A percentile compares a stretch with the other conserved stretches of the same genome.
Conservation (phyloP, 2,329 filamentous ascomycete genomes). For the Ampelomyces quisqualis region DNA sequence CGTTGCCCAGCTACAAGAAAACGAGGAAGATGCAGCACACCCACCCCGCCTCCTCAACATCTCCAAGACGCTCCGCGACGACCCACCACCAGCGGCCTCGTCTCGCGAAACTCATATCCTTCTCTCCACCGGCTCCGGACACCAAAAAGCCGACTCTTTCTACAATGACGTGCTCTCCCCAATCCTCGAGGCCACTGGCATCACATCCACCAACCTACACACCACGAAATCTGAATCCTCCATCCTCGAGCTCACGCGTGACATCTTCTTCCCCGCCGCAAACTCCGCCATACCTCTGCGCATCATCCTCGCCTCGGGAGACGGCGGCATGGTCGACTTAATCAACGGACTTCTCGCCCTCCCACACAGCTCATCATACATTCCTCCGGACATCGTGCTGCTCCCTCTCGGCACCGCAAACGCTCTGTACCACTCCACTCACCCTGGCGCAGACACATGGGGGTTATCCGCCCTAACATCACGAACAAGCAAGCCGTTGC, state of each 20-base stretch:
- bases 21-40: conserved; percentile 15
- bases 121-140: conserved; percentile 50
- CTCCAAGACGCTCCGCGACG: conserved; percentile 19
- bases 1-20: conserved; percentile 11
- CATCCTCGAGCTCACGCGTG: conserved; percentile 63
- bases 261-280: conserved; percentile 52
- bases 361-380: conserved; percentile 23
- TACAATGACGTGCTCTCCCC: conserved; percentile 37
- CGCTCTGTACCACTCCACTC: conserved; percentile 51
- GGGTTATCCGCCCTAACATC: conserved; percentile 45
- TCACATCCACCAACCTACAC: conserved; percentile 45
- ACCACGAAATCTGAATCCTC: conserved; percentile 64
- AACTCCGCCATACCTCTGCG: conserved; percentile 47
- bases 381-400: conserved; percentile 58
- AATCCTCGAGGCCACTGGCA: neutral
- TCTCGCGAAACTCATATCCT: conserved; percentile 45
- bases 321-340: conserved; percentile 82
- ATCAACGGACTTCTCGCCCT: conserved; percentile 63
- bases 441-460: conserved; percentile 39
- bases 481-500: conserved; percentile 41
- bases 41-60: conserved; percentile 22
- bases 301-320: conserved; percentile 79
- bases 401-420: conserved; percentile 57
- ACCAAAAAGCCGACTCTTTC: conserved; percentile 44
- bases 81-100: conserved; percentile 4